Base-by-base conservation (phyloP, 2,329 filamentous ascomycete species). In the Nothomitra cinnamomea region DNA sequence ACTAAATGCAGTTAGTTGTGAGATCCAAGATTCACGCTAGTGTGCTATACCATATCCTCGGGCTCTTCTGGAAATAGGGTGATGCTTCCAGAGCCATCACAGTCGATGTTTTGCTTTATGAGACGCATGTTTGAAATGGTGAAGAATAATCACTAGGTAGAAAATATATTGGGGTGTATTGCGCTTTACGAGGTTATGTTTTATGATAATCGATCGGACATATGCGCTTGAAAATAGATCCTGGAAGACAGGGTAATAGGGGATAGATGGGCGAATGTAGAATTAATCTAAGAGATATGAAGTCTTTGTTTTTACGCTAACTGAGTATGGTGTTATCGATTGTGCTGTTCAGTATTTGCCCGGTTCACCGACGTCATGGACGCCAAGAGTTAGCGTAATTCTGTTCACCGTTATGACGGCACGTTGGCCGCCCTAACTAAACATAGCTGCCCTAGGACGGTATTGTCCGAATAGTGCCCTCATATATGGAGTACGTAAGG, bases 1-100 rank as follows among this genome's bases (percentile, higher is more conserved):
- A 87, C 79, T 82, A 53, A 36, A 22, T 22, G 13, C 19, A 21
- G n/a, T 54, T 25, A 35, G 55, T 51, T 17, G n/a, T 6, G 40
- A 36, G 53, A 48, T 25, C 42, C 17, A 54, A 43, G 22, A 43
- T 41, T 43, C 50, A 51, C 35, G 48, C 53, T 49, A 53, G 53
- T 45, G 42, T 35, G 57, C 61, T 7, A 58, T 70, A 81, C 79
- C 82, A 87, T 86, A 60, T 87, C 83, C 67, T 86, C 83, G 51
- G 82, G 79, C 64, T 85, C 82, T 66, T 85, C 81, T 1, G 83
- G 83, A 56, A 79, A 73, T 53, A 87, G 70, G 4, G 79, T 83
- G 53, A 82, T 79, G 32, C 70, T 72, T 28, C 83, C 83, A 1
- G 78, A 77, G 67, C 80, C 80, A 66, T 81, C 75, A 56, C 76